Evolutionary conservation across 495 filamentous ascomycete genomes (phyloP), one percentile per base, ranked within the genome.

Genomic region (Astrothelium macrocarpum): DNA sequence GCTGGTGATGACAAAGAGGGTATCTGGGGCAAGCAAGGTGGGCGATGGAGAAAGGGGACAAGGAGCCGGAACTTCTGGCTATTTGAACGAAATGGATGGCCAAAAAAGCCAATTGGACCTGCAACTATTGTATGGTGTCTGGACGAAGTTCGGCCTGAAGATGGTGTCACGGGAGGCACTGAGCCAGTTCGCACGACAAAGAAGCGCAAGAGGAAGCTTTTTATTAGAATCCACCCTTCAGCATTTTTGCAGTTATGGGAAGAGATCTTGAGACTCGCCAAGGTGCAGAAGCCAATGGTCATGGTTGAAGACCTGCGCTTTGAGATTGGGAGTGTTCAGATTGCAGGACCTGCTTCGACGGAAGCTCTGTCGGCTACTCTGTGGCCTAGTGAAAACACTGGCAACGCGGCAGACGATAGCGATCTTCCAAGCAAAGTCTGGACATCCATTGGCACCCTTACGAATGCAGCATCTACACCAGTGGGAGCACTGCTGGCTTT

Each of bases 241-340:
- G 89, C 87, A 28, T 98, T 97, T 73, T 74, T 89, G 20, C 88
- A 95, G 68, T 67, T 88, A 0, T 97, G 94, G 85, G 84, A 87
- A 26, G 84, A 89, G 67, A 67, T 96, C n/a, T 71, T 92, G 43
- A 80, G 78, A 36, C 70, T 88, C 9, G 81, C 84, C 12, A 92
- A 90, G 70, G 78, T 80, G 56, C 87, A 91, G 71, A 85, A 82
- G 32, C 89, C 90, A 3, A 78, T 78, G 11, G 84, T 93, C 25
- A 85, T 84, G 62, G 71, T 96, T n/a, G 90, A 96, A 71, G 94
- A 98, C 71, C 73, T 98, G 16, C 84, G 94, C 1, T 97, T 90
- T 70, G 92, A 97, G 68, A 87, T 98, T 72, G 94, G 94, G 53
- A 96, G 91, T 71, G 93, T 97, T 59, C 89, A 96, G 66, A 77